Evolutionary conservation across 2,329 filamentous ascomycete genomes (phyloP).

Genomic region (Aureobasidium sp.): DNA sequence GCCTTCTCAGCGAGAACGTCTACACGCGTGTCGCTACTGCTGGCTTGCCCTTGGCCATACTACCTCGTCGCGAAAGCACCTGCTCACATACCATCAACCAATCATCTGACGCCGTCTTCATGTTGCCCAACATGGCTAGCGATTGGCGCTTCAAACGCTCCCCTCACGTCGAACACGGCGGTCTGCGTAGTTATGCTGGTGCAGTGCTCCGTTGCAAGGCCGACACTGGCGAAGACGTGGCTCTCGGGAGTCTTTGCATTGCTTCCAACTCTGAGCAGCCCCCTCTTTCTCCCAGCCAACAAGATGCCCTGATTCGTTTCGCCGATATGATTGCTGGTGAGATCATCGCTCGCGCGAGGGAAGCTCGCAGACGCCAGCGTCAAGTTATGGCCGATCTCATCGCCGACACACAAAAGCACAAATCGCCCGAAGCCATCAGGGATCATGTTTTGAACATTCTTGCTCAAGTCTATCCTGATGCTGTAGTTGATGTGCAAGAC

Average conservation of each 20-base stretch:
- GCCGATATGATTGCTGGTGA: constrained; percentile 35
- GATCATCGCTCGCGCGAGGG: constrained; percentile 31
- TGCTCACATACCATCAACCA: constrained; percentile 36
- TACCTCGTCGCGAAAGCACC: constrained; percentile 38
- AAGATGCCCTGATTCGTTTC: constrained; percentile 28
- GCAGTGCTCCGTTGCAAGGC: constrained; percentile 32
- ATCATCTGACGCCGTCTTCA: constrained; percentile 26
- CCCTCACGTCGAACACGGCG: constrained; percentile 33
- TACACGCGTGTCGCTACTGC: constrained; percentile 36
- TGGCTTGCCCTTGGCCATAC: constrained; percentile 32
- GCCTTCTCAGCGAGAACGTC: constrained; percentile 35
- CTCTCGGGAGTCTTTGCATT: constrained; percentile 37
- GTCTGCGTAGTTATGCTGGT: constrained; percentile 35
- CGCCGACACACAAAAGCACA: constrained; percentile 16
- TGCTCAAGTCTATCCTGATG: constrained; percentile 27
- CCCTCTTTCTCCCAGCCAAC: constrained; percentile 25
- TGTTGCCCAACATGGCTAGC: constrained; percentile 32
- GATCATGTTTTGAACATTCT: constrained; percentile 26
- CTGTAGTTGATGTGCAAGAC: constrained; percentile 23
- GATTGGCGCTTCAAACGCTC: constrained; percentile 39
- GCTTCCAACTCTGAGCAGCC: constrained; percentile 29
- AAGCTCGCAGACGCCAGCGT: constrained; percentile 33
- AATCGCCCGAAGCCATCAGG: constrained; percentile 15
- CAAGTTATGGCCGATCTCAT: constrained; percentile 31
- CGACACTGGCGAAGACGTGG: constrained; percentile 32